phyloP scores from a whole-genome alignment of 169 alveolate genomes.

The Cryptosporidium felis region DNA sequence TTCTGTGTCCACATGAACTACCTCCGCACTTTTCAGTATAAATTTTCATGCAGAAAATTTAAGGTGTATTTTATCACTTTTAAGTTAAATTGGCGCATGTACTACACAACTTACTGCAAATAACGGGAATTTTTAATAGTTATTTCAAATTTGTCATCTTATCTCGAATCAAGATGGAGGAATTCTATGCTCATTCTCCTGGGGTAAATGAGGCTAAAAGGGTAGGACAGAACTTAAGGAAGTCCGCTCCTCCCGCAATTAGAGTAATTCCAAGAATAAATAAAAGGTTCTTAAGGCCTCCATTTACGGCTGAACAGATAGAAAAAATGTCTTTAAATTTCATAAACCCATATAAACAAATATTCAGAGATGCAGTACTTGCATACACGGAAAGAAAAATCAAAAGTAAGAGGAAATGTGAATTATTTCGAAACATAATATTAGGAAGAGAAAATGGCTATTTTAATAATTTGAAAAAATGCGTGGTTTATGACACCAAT shows the following conservation, averaged over 20 bases:
- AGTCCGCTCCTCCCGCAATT: slow-evolving; percentile 66
- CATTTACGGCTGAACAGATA: slow-evolving; percentile 47
- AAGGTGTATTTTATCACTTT: too few species aligned
- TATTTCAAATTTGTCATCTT: too few species aligned
- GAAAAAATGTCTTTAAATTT: slow-evolving; percentile 17
- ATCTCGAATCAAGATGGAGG: slow-evolving; percentile 29
- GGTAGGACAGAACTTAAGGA: slow-evolving; percentile 23
- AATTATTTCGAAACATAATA: slow-evolving; percentile 18
- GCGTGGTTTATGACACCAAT: slow-evolving; percentile 51
- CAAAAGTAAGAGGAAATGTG: slow-evolving; percentile 57
- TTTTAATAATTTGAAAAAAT: slow-evolving; percentile 36
- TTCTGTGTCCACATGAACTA: slow-evolving; percentile 13
- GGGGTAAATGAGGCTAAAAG: slow-evolving; percentile 20
- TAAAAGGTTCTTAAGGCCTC: slow-evolving; percentile 39
- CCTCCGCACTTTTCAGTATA: too few species aligned
- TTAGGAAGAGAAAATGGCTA: slow-evolving; percentile 16
- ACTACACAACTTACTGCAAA: too few species aligned
- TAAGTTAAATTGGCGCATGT: too few species aligned
- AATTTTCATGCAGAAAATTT: too few species aligned
- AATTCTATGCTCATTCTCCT: slow-evolving; percentile 47
- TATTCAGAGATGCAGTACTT: slow-evolving; percentile 23
- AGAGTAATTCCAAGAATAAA: slow-evolving; percentile 56
- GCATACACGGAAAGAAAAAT: slow-evolving; percentile 64
- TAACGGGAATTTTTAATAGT: too few species aligned
- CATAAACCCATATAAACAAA: slow-evolving; percentile 34